Evolutionary conservation across 768 basidiomycete genomes (phyloP).

Genomic region (Hygrocybe punicea): DNA sequence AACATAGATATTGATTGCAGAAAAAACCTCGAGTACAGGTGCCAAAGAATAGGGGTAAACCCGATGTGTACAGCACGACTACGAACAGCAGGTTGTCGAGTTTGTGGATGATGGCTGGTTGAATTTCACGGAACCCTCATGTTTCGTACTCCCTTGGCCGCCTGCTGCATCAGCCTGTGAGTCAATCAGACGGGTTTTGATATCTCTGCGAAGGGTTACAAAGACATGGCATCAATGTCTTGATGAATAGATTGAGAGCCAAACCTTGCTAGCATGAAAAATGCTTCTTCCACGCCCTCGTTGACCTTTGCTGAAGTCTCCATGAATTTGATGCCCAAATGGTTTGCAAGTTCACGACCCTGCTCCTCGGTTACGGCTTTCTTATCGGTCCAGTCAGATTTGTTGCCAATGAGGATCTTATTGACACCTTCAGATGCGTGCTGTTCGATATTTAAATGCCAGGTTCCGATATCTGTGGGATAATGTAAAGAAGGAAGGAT

Average conservation of each 20-base stretch:
- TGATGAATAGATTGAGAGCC: constrained; percentile 23
- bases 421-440: constrained; percentile 98
- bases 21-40: constrained; percentile 14
- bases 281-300: constrained; percentile 97
- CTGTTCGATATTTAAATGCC: constrained; percentile 97
- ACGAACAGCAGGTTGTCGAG: constrained; percentile 54
- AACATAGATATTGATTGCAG: constrained; percentile 14
- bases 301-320: constrained; percentile 98
- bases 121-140: constrained; percentile 62
- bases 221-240: constrained; percentile 1
- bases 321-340: constrained; percentile 94
- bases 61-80: constrained; percentile 11
- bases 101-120: constrained; percentile 53
- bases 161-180: constrained; percentile 69
- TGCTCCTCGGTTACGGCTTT: constrained; percentile 87
- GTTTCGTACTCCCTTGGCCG: constrained; percentile 36
- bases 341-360: constrained; percentile 86
- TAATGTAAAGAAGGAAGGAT: constrained; percentile 3
- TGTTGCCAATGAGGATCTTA: constrained; percentile 99
- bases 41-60: constrained; percentile 12
- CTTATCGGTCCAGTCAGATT: constrained; percentile 98
- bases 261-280: constrained; percentile 93
- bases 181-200: constrained; percentile 96
- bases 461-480: constrained; percentile 86
- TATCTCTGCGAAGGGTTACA: constrained; percentile 57